Percentiles rank a stretch among this genome's conserved stretches.
These are phyloP conservation scores for Gossypium aridum DNA, from an alignment of 441 rosid species.

Conservation along the genomic window DNA sequence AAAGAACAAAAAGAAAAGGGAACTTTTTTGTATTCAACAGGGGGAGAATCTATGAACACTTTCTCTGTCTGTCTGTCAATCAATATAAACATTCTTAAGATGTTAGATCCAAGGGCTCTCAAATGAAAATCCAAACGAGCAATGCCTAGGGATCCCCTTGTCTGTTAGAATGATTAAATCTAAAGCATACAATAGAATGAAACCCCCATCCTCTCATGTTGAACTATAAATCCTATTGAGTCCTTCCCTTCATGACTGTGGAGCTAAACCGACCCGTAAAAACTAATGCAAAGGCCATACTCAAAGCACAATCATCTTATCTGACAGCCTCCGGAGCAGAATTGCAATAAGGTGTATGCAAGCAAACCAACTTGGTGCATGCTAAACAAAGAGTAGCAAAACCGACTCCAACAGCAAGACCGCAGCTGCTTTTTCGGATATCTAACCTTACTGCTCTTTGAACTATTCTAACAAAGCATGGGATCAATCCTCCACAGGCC, in stretches of 20 bases:
- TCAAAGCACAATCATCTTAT: conserved; percentile 19
- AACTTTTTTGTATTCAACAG: background rate
- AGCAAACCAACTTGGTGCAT: conserved; percentile 79
- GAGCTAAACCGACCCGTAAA: background rate
- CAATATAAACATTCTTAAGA: background rate
- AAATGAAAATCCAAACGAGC: background rate
- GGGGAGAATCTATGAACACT: background rate
- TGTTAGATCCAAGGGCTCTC: background rate
- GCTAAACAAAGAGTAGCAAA: conserved; percentile 73
- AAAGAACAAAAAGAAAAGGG: background rate
- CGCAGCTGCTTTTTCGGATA: conserved; percentile 45
- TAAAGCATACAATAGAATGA: background rate
- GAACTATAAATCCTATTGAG: background rate
- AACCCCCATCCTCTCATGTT: background rate
- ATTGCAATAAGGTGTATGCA: conserved; percentile 95
- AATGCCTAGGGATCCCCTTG: background rate
- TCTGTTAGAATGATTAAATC: background rate
- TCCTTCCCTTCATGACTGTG: background rate
- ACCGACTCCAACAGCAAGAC: conserved; percentile 56
- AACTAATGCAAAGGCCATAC: background rate
- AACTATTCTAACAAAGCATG: conserved; percentile 55
- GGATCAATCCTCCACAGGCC: conserved; percentile 81
- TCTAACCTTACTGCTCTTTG: conserved; percentile 65
- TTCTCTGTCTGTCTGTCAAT: background rate
- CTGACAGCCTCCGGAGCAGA: conserved; percentile 97